Percentiles rank a stretch among this genome's conserved stretches.
phyloP scores from a whole-genome alignment of 176 grass and related monocot genomes.

The Eremochloa ophiuroides region DNA sequence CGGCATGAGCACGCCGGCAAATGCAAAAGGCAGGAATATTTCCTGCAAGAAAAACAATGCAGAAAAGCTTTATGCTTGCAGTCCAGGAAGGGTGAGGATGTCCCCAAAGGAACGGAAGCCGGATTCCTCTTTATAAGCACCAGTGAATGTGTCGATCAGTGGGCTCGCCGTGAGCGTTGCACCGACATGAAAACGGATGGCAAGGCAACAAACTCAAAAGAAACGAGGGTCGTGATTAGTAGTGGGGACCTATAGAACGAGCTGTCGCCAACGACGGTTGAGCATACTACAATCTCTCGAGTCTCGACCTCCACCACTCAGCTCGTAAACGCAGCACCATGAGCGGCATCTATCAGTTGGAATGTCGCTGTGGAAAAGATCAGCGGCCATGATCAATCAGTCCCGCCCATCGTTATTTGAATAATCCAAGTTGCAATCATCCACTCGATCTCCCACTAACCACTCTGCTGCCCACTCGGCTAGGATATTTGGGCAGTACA shows the following conservation, averaged over 20 bases:
- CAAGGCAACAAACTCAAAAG: not conserved
- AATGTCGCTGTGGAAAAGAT: slow-evolving; percentile 37
- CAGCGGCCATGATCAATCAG: slow-evolving; percentile 1
- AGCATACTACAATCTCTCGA: not conserved
- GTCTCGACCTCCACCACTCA: not conserved
- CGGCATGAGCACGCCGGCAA: not conserved
- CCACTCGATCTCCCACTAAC: not conserved
- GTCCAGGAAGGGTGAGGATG: slow-evolving; percentile 1
- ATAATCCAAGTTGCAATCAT: slow-evolving; percentile 1
- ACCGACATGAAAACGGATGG: slow-evolving; percentile 13
- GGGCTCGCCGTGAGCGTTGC: not conserved
- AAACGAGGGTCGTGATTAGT: slow-evolving; percentile 1
- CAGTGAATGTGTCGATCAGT: not conserved
- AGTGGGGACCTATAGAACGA: slow-evolving; percentile 4
- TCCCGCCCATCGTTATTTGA: not conserved
- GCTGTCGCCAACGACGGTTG: not conserved
- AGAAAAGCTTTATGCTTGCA: not conserved
- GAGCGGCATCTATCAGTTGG: slow-evolving; percentile 22
- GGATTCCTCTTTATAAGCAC: slow-evolving; percentile 36
- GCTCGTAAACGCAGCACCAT: not conserved
- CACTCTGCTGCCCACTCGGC: not conserved
- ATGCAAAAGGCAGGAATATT: slow-evolving; percentile 1
- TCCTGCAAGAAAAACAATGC: not conserved
- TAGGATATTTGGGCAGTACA: not conserved
- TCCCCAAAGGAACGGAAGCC: not conserved